Percentiles rank a stretch among this genome's conserved stretches.
Evolutionary conservation across 225 moss, liverwort and hornwort species (phyloP).

Genomic region (Straminergon stramineum): DNA sequence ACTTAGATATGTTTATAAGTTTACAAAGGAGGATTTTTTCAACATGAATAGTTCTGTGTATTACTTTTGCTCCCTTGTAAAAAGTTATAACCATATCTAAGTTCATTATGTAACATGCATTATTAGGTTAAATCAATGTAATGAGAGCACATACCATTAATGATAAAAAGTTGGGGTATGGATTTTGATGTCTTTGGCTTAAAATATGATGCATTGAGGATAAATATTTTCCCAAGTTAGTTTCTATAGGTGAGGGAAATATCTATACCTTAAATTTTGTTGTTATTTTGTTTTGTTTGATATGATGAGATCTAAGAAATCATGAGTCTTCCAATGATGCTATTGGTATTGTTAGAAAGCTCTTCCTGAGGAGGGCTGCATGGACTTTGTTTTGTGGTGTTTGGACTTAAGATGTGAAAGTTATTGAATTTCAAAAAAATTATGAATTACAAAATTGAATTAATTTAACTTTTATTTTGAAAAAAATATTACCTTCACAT

Average conservation of each 20-base stretch:
- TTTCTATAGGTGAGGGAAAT: accelerated
- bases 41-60: background rate
- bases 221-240: background rate
- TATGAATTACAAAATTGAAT: no score
- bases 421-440: no score
- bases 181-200: background rate
- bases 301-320: no score
- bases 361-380: no score
- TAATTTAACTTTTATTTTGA: no score
- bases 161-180: background rate
- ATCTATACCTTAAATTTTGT: no score
- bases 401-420: no score
- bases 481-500: no score
- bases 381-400: no score
- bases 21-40: background rate
- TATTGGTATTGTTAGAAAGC: no score
- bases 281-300: no score
- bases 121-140: background rate
- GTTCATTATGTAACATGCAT: background rate
- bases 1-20: background rate
- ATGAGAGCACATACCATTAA: background rate
- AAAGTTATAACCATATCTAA: background rate
- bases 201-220: background rate
- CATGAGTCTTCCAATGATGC: no score
- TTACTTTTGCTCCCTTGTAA: background rate